These are phyloP conservation scores for Xylariaceae sp. DNA, from an alignment of 2,329 filamentous ascomycete species.

Conservation along the genomic window DNA sequence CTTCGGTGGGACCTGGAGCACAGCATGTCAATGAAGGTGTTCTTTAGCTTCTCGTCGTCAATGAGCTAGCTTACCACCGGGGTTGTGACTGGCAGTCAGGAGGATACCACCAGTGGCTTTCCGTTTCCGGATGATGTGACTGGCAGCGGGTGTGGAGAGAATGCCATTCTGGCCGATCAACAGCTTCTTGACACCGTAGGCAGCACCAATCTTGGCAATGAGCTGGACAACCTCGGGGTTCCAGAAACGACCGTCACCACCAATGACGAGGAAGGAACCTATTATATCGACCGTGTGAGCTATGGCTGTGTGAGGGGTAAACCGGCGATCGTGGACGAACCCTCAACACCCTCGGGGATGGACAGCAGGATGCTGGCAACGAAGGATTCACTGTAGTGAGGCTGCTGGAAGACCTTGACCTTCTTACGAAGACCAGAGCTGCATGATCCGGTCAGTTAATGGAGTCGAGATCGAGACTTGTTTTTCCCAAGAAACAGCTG, in stretches of 20 bases:
- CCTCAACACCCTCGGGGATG: constrained; percentile 89
- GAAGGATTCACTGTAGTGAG: constrained; percentile 94
- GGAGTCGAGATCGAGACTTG: not conserved
- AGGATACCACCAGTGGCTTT: constrained; percentile 96
- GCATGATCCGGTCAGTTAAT: constrained; percentile 21
- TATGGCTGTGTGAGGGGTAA: not conserved
- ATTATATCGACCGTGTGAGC: constrained; percentile 10
- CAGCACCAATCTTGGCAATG: constrained; percentile 94
- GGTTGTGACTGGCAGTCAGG: constrained; percentile 96
- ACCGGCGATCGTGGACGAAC: constrained; percentile 35
- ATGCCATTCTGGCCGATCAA: constrained; percentile 95
- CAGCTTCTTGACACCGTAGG: constrained; percentile 98
- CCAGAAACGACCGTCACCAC: constrained; percentile 94
- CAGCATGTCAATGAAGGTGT: constrained; percentile 7
- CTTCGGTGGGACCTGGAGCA: constrained; percentile 71
- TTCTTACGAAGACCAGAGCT: constrained; percentile 98
- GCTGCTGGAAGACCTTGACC: constrained; percentile 94
- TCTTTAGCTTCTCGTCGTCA: not conserved
- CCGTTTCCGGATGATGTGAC: constrained; percentile 89
- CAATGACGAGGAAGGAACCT: constrained; percentile 85
- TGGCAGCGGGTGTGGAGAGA: constrained; percentile 91
- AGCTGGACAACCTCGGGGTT: constrained; percentile 95
- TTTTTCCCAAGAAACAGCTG: not conserved
- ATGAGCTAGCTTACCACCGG: constrained; percentile 67
- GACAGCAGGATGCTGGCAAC: constrained; percentile 90